Percentiles rank a stretch among this genome's conserved stretches.
Conservation (phyloP, 2,329 filamentous ascomycete genomes). For the Cyphellophora attinorum region DNA sequence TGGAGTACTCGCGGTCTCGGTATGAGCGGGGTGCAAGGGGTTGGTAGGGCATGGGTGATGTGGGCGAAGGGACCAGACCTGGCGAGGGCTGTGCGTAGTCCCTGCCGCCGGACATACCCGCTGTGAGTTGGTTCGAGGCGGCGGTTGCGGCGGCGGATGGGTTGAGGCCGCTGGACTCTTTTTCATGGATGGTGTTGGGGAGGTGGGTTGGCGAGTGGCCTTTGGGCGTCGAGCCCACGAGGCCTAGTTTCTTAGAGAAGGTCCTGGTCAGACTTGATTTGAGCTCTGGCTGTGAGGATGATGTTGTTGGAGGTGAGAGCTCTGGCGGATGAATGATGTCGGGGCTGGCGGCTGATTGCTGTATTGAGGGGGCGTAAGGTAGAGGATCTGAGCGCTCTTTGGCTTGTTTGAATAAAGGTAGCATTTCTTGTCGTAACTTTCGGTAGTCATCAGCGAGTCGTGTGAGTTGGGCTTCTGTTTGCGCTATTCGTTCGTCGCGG, state of each 20-base stretch:
- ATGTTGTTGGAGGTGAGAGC: conserved; percentile 17
- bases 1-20: conserved; percentile 20
- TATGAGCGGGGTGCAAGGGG: conserved; percentile 36
- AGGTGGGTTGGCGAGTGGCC: conserved; percentile 62
- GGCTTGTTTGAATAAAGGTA: conserved; percentile 79
- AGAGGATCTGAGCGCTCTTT: conserved; percentile 89
- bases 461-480: conserved; percentile 73
- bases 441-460: conserved; percentile 81
- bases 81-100: conserved; percentile 49
- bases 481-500: conserved; percentile 79
- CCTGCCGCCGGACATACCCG: conserved; percentile 52
- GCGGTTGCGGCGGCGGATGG: conserved; percentile 59
- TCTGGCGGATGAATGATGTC: conserved; percentile 22
- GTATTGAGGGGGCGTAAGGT: conserved; percentile 42
- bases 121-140: conserved; percentile 61
- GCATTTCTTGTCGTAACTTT: conserved; percentile 78
- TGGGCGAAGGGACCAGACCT: conserved; percentile 39
- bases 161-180: conserved; percentile 52
- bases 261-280: conserved; percentile 55
- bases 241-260: conserved; percentile 63
- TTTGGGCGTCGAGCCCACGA: conserved; percentile 64
- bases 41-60: conserved; percentile 32
- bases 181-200: conserved; percentile 56
- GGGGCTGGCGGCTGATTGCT: conserved; percentile 19
- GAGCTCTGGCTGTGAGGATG: conserved; percentile 25